Conservation (phyloP, 2,329 filamentous ascomycete genomes). For the Hypoxylon sp. region DNA sequence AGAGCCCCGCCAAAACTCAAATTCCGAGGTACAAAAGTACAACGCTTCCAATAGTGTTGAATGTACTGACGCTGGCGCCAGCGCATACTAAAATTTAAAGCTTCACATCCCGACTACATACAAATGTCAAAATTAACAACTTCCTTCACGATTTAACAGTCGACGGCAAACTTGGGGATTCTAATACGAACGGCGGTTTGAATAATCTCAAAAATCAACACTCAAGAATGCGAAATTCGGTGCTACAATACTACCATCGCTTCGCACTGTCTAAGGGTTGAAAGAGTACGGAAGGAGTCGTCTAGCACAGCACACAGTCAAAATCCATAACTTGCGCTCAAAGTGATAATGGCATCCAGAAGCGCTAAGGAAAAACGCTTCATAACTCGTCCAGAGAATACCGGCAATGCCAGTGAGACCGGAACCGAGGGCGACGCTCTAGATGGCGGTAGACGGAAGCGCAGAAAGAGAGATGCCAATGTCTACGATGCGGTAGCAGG, state of each 20-base stretch:
- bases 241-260: constrained; percentile 5
- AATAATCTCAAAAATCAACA: constrained; percentile 6
- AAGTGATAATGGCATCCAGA: constrained; percentile 47
- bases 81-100: constrained; percentile 17
- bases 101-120: neutral
- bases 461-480: constrained; percentile 61
- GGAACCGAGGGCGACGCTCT: constrained; percentile 39
- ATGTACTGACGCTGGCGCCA: neutral
- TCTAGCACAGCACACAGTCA: neutral
- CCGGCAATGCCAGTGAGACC: constrained; percentile 44
- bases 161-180: neutral
- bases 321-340: constrained; percentile 33
- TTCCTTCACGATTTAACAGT: neutral
- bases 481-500: constrained; percentile 83
- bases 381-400: constrained; percentile 34
- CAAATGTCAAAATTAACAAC: neutral
- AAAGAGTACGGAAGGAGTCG: neutral
- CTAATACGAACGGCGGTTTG: neutral
- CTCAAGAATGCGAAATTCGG: constrained; percentile 11
- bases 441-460: constrained; percentile 43
- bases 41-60: neutral
- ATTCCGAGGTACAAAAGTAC: constrained; percentile 22
- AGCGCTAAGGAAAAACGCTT: constrained; percentile 43
- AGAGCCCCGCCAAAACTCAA: constrained; percentile 33
- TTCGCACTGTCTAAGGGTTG: constrained; percentile 7